A percentile compares a stretch with the other conserved stretches of the same genome.
These are phyloP conservation scores for Rhizopogon rudus DNA, from an alignment of 768 basidiomycete species.

Conservation along the genomic window DNA sequence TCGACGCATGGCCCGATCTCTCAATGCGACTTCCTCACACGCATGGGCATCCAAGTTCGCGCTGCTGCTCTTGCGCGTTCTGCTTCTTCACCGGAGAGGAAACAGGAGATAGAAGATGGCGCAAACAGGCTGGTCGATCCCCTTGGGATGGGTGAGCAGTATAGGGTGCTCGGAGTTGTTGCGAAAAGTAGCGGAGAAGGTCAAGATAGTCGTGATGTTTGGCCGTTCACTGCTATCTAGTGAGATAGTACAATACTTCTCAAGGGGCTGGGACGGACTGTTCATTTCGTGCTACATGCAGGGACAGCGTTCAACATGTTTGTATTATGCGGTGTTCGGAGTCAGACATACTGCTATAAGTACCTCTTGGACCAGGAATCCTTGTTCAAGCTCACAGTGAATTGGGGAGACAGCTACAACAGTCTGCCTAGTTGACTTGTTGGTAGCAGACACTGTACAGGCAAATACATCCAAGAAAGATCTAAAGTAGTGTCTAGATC, in stretches of 20 bases:
- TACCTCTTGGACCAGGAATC: no score
- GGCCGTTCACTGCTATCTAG: constrained; percentile 24
- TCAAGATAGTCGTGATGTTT: constrained; percentile 12
- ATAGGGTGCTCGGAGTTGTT: constrained; percentile 67
- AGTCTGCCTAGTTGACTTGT: no score
- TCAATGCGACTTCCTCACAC: constrained; percentile 73
- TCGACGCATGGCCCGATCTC: constrained; percentile 61
- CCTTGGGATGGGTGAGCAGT: constrained; percentile 83
- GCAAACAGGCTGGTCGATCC: constrained; percentile 73
- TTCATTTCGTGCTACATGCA: no score
- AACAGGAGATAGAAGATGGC: constrained; percentile 48
- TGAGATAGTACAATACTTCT: background rate
- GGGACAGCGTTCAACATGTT: no score
- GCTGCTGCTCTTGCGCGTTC: constrained; percentile 47
- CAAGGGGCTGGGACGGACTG: no score
- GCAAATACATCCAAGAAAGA: no score
- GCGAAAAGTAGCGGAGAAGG: constrained; percentile 14
- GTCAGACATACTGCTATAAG: no score
- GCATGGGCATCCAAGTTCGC: constrained; percentile 70
- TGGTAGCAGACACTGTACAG: no score
- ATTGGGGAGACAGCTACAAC: no score
- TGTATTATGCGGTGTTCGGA: no score
- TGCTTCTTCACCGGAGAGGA: constrained; percentile 45
- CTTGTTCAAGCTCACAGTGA: no score
- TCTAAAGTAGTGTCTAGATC: no score